Percentiles rank a stretch among this genome's conserved stretches.
phyloP scores from a whole-genome alignment of 208 protist genomes.

The Trypanosoma avium region DNA sequence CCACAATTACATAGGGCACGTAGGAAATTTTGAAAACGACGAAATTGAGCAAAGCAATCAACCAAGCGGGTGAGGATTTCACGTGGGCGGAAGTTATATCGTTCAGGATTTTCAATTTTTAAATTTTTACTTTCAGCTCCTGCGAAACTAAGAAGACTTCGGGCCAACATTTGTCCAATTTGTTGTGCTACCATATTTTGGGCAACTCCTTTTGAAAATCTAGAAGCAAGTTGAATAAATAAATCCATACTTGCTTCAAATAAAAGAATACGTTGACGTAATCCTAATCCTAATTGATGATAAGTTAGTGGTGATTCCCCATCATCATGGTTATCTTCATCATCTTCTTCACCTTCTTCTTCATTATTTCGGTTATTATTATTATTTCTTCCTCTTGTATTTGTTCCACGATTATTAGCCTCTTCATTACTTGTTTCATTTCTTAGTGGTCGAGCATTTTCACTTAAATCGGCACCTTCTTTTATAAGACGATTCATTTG shows the following conservation, averaged over 20 bases:
- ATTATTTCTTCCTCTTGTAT: neutral
- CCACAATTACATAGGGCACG: conserved; percentile 77
- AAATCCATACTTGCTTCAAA: conserved; percentile 83
- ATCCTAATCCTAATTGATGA: conserved; percentile 66
- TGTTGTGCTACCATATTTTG: conserved; percentile 90
- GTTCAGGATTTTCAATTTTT: conserved; percentile 78
- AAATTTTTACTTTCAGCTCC: conserved; percentile 73
- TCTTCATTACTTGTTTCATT: neutral
- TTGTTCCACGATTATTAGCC: conserved; percentile 8
- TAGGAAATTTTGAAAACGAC: conserved; percentile 68
- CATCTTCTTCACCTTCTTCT: conserved; percentile 37
- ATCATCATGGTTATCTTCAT: conserved; percentile 41
- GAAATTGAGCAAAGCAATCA: conserved; percentile 81
- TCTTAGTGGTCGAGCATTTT: conserved; percentile 36
- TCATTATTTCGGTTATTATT: neutral
- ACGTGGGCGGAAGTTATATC: conserved; percentile 75
- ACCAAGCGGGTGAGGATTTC: conserved; percentile 79
- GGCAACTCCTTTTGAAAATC: conserved; percentile 78
- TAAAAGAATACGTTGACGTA: conserved; percentile 68
- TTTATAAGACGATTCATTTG: conserved; percentile 83
- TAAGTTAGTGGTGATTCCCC: conserved; percentile 46
- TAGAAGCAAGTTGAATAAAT: conserved; percentile 79
- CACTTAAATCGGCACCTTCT: conserved; percentile 60
- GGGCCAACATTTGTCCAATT: conserved; percentile 85
- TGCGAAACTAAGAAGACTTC: conserved; percentile 79